Percentiles rank a stretch among this genome's conserved stretches.
Evolutionary conservation across 805 yeast species (phyloP).

Genomic region (Starmerella lactis-condensi): DNA sequence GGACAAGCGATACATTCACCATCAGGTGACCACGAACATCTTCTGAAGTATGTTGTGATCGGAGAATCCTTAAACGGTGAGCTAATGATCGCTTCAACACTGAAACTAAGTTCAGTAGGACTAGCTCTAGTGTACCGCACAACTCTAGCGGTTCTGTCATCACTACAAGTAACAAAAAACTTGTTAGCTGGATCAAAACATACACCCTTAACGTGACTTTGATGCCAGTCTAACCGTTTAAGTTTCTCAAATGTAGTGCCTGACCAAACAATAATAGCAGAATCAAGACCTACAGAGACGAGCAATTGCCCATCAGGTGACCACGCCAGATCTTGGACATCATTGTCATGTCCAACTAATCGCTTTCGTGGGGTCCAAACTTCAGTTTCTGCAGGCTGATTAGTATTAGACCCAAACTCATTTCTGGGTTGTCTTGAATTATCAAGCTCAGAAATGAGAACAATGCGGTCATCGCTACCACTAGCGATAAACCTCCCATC

Average conservation of each 20-base stretch:
- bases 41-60: conserved; percentile 66
- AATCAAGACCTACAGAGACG: conserved; percentile 86
- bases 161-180: conserved; percentile 92
- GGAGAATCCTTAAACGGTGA: conserved; percentile 84
- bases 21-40: conserved; percentile 58
- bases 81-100: conserved; percentile 63
- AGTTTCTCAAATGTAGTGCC: conserved; percentile 80
- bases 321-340: conserved; percentile 96
- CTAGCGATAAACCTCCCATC: conserved; percentile 79
- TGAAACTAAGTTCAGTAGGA: conserved; percentile 52
- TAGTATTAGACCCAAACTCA: conserved; percentile 39
- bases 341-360: conserved; percentile 91
- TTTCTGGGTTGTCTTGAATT: conserved; percentile 36
- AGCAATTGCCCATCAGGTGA: conserved; percentile 81
- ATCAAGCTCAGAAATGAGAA: conserved; percentile 84
- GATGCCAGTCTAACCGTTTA: conserved; percentile 79
- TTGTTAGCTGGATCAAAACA: conserved; percentile 97
- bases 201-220: conserved; percentile 87
- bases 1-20: conserved; percentile 57
- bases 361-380: conserved; percentile 90
- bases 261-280: conserved; percentile 85
- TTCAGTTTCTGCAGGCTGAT: conserved; percentile 49
- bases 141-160: conserved; percentile 77
- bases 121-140: conserved; percentile 67
- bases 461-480: conserved; percentile 87